Conservation (phyloP, 2,329 filamentous ascomycete genomes). For the Sporothrix pseudoabietina region DNA sequence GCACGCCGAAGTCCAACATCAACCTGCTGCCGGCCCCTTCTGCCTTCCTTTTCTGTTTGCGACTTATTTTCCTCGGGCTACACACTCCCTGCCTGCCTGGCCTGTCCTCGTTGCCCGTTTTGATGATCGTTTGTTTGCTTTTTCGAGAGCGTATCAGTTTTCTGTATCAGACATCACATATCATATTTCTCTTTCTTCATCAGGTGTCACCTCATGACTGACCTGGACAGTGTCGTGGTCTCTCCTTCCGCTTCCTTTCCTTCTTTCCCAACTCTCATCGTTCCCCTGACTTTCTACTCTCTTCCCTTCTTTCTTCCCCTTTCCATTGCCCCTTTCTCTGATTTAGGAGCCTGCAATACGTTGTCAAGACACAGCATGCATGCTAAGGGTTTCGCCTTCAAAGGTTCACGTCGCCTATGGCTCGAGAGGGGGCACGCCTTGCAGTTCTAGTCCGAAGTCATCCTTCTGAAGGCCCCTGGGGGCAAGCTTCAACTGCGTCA, state of each 20-base stretch:
- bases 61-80: not conserved
- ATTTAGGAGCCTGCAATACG: too few species aligned
- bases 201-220: slow-evolving; percentile 15
- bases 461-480: not conserved
- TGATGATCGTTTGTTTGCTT: not conserved
- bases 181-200: not conserved
- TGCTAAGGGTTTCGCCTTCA: not conserved
- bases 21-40: not conserved
- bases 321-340: not conserved
- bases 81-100: not conserved
- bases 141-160: not conserved
- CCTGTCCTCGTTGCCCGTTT: not conserved
- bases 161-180: not conserved
- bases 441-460: not conserved
- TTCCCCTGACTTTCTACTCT: not conserved
- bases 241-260: not conserved
- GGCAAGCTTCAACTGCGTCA: not conserved
- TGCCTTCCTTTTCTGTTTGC: not conserved
- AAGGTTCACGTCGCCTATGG: not conserved
- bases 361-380: not conserved
- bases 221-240: not conserved
- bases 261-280: not conserved
- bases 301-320: not conserved
- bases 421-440: not conserved
- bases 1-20: slow-evolving; percentile 11